A percentile compares a stretch with the other conserved stretches of the same genome.
phyloP scores from a whole-genome alignment of 2,329 filamentous ascomycete species.

The Fusarium humuli region DNA sequence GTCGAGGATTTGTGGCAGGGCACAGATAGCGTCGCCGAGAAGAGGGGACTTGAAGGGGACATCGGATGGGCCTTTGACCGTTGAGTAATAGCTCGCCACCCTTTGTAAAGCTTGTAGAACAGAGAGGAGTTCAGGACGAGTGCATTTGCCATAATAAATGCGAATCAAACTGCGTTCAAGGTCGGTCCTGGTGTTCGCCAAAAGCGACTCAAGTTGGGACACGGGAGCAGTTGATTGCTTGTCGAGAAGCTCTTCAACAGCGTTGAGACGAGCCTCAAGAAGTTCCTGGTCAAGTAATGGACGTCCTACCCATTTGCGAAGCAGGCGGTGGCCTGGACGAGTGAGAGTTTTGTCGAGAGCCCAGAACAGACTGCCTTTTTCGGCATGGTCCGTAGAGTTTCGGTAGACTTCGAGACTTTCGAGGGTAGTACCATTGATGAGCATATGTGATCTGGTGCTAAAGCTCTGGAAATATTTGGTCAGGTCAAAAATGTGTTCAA shows the following conservation, averaged over 20 bases:
- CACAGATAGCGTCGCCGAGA: constrained; percentile 76
- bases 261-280: constrained; percentile 82
- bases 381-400: constrained; percentile 87
- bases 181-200: constrained; percentile 79
- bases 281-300: constrained; percentile 81
- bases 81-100: constrained; percentile 80
- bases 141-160: constrained; percentile 97
- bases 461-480: constrained; percentile 98
- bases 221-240: constrained; percentile 73
- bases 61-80: constrained; percentile 72
- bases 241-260: constrained; percentile 86
- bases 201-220: constrained; percentile 78
- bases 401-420: constrained; percentile 96
- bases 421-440: constrained; percentile 93
- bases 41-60: constrained; percentile 78
- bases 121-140: constrained; percentile 85
- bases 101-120: constrained; percentile 87
- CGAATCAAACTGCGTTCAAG: constrained; percentile 93
- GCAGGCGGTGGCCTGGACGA: constrained; percentile 84
- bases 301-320: constrained; percentile 95
- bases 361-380: constrained; percentile 94
- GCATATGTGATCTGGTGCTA: constrained; percentile 93
- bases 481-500: constrained; percentile 94
- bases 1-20: constrained; percentile 80
- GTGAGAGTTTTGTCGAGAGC: constrained; percentile 92